phyloP scores from a whole-genome alignment of 1,284 basidiomycete species.

The Sanguinoderma infundibulare region DNA sequence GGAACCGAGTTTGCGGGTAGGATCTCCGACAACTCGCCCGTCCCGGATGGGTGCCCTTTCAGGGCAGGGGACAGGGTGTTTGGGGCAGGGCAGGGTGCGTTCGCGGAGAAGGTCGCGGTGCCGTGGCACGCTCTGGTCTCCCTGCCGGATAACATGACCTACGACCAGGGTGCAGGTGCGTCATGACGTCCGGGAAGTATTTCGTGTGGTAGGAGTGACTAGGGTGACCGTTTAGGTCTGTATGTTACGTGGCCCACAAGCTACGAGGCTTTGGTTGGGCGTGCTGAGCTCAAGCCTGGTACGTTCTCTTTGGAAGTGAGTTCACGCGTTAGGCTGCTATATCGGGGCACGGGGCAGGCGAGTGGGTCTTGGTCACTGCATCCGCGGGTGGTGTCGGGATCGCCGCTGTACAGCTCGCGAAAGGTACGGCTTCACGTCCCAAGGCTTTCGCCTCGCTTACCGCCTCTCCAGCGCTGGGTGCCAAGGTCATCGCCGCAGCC shows the following conservation, averaged over 20 bases:
- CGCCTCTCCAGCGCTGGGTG: conserved; percentile 60
- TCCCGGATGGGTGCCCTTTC: conserved; percentile 83
- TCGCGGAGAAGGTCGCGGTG: conserved; percentile 73
- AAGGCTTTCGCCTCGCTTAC: neutral
- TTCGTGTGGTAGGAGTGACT: neutral
- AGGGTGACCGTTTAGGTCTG: conserved; percentile 47
- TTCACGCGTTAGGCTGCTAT: neutral
- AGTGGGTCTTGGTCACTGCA: conserved; percentile 89
- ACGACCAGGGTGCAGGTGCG: conserved; percentile 67
- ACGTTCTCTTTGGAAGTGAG: conserved; percentile 1
- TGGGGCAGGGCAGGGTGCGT: conserved; percentile 83
- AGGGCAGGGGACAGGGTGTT: conserved; percentile 90
- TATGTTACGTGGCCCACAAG: conserved; percentile 90
- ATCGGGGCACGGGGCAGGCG: conserved; percentile 51
- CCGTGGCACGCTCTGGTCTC: conserved; percentile 54
- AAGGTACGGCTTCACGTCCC: conserved; percentile 51
- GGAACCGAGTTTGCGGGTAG: conserved; percentile 89
- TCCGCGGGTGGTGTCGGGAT: conserved; percentile 95
- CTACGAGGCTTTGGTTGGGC: conserved; percentile 88
- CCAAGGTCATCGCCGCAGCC: conserved; percentile 81
- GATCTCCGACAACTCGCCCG: conserved; percentile 74
- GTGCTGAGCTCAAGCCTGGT: conserved; percentile 80
- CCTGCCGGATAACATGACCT: conserved; percentile 66
- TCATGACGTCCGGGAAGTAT: too few species aligned
- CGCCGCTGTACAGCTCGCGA: conserved; percentile 88